Percentiles rank a stretch among this genome's conserved stretches.
phyloP scores from a whole-genome alignment of 2,329 filamentous ascomycete genomes.

The Clathrospora elynae region DNA sequence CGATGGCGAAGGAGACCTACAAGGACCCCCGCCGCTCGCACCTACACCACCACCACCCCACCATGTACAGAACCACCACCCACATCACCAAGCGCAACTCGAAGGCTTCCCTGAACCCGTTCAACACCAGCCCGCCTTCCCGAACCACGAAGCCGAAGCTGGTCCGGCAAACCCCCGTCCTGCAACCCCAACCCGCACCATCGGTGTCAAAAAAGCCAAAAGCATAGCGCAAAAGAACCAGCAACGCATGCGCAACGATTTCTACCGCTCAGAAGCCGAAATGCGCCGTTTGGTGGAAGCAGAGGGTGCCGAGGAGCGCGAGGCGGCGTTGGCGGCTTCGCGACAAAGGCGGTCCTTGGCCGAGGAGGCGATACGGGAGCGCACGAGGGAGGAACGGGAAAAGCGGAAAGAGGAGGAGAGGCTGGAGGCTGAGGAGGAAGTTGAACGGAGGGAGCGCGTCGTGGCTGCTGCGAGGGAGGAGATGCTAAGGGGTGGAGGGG shows the following conservation, averaged over 20 bases:
- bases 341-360: constrained; percentile 49
- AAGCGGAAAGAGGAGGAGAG: constrained; percentile 46
- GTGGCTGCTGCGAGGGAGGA: constrained; percentile 35
- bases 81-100: constrained; percentile 9
- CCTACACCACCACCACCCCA: constrained; percentile 36
- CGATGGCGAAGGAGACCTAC: constrained; percentile 22
- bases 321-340: constrained; percentile 50
- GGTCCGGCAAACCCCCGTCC: constrained; percentile 43
- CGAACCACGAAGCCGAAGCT: constrained; percentile 18
- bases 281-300: constrained; percentile 51
- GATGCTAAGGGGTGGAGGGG: constrained; percentile 28
- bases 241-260: constrained; percentile 55
- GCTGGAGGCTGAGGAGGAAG: constrained; percentile 46
- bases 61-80: constrained; percentile 7
- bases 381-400: constrained; percentile 49
- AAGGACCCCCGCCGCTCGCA: constrained; percentile 28
- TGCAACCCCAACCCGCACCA: constrained; percentile 30
- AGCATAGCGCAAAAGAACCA: constrained; percentile 54
- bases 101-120: constrained; percentile 13
- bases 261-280: constrained; percentile 55
- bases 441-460: constrained; percentile 35
- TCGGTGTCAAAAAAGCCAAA: constrained; percentile 58
- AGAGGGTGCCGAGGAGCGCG: constrained; percentile 52
- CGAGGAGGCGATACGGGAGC: constrained; percentile 52
- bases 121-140: not conserved